Evolutionary conservation across 208 protist genomes (phyloP).

Genomic region (Perkinsela sp.): DNA sequence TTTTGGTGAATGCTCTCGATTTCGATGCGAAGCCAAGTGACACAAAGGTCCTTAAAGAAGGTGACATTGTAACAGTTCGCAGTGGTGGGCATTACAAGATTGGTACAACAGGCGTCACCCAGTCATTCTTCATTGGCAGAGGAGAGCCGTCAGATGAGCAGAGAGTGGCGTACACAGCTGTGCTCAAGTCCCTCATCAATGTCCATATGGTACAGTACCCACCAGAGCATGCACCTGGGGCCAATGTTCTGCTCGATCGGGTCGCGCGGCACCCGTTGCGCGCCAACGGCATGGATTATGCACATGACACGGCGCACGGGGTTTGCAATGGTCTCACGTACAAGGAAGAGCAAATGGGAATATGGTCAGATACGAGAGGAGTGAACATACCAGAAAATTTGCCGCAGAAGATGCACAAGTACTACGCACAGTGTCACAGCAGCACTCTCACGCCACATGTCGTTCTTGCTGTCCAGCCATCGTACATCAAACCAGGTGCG

Average conservation of each 20-base stretch:
- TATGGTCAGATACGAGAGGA: too few species aligned
- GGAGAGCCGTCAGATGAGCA: background rate
- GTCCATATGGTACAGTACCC: background rate
- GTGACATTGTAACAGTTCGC: background rate
- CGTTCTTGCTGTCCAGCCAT: background rate
- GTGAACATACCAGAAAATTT: background rate
- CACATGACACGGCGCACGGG: background rate
- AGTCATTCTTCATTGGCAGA: background rate
- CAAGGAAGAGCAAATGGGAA: background rate
- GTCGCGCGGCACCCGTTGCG: background rate
- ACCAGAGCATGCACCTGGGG: background rate
- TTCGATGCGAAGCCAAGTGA: too few species aligned
- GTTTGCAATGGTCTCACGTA: background rate
- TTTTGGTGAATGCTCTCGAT: too few species aligned
- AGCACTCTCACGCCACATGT: background rate
- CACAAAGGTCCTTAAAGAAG: background rate
- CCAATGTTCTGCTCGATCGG: background rate
- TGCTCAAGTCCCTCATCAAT: background rate
- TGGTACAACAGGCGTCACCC: background rate
- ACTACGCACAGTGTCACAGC: background rate
- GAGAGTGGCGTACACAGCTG: background rate
- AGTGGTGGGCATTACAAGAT: background rate
- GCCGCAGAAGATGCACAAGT: background rate
- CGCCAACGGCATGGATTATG: background rate
- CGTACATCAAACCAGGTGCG: background rate